phyloP scores from a whole-genome alignment of 2,329 filamentous ascomycete genomes.

The Dryadomyces sulphureus region DNA sequence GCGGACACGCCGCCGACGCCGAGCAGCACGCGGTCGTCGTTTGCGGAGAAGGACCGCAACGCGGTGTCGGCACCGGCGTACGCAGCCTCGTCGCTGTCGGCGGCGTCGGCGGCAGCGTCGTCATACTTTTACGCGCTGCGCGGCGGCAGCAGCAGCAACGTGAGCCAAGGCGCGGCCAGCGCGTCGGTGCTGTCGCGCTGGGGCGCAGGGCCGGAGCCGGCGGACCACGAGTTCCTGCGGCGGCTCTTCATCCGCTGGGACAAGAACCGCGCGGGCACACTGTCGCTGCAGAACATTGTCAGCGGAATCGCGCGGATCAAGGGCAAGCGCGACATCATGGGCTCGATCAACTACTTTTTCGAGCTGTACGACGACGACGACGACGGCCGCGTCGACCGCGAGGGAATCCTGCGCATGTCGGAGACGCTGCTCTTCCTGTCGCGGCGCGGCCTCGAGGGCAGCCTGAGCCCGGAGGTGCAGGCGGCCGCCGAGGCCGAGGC shows the following conservation, averaged over 20 bases:
- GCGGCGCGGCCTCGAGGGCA: constrained; percentile 68
- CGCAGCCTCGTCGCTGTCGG: constrained; percentile 37
- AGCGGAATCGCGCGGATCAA: constrained; percentile 83
- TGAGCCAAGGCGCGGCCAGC: neutral
- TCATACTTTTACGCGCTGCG: constrained; percentile 47
- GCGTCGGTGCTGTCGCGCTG: constrained; percentile 33
- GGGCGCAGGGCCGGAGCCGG: constrained; percentile 49
- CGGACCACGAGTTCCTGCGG: constrained; percentile 88
- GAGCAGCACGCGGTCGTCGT: constrained; percentile 22
- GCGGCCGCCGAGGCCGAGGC: constrained; percentile 23
- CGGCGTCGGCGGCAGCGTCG: constrained; percentile 24
- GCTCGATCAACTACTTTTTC: constrained; percentile 94
- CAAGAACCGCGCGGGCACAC: constrained; percentile 53
- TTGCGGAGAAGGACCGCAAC: constrained; percentile 31
- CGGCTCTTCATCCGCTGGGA: constrained; percentile 85
- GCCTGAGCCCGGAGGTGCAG: constrained; percentile 50
- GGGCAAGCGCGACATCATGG: constrained; percentile 91
- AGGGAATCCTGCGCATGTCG: constrained; percentile 88
- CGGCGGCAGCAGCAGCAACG: constrained; percentile 16
- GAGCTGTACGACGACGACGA: constrained; percentile 89
- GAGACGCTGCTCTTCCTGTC: constrained; percentile 90
- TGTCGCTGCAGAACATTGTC: constrained; percentile 85
- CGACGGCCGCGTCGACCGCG: constrained; percentile 83
- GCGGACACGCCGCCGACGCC: constrained; percentile 63
- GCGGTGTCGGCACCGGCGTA: constrained; percentile 11